Base-by-base conservation (phyloP, 768 basidiomycete genomes). In the Agrocybe praecox region DNA sequence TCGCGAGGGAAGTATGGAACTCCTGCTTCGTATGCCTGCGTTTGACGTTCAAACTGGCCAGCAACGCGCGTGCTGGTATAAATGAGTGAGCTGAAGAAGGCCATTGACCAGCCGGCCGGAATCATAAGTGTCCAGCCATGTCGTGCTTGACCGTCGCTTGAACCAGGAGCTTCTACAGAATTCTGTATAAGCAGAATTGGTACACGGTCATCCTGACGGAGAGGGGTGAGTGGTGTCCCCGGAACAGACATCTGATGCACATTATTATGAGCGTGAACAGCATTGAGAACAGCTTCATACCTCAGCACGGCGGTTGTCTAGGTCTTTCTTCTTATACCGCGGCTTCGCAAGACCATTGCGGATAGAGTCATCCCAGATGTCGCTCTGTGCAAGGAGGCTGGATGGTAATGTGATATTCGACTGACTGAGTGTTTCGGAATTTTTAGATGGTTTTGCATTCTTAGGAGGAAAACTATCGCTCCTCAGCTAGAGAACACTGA, bases 41-140 rank as follows among this genome's bases (percentile, higher is more conserved):
- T 87, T 62, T 82, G 81, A 32, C 89, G 84, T 66, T 98, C 94
- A 24, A 88, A 84, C 65, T 95, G 89, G 2, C 96, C 96, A 6
- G 82, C 91, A 17, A 96, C 80, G 7, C 94, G 88, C 1, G 91
- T 92, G 19, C 90, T 89, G 0, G 95, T 94, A 69, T 85, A 87
- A 2, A 81, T 80, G 49, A 99, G 81, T 2, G 95, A 96, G 40
- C 80, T 80, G 59, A 92, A 85, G 73, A 98, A 94, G 1, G 95
- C 80, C 88, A 94, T 96, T 0, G 84, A 82, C 94, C 95, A 98
- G 12, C 93, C 94, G 1, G 85, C 77, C 2, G 96, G 96, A 29
- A 96, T 69, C 46, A 97, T 77, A 9, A 99, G 74, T 8, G 88
- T 94, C 89, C 92, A 97, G 36, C 96, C 95, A 63, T 94, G 87